Percentiles rank a stretch among this genome's conserved stretches.
These are phyloP conservation scores for Phytophthora tentaculata DNA, from an alignment of 352 stramenopile species.

Conservation along the genomic window DNA sequence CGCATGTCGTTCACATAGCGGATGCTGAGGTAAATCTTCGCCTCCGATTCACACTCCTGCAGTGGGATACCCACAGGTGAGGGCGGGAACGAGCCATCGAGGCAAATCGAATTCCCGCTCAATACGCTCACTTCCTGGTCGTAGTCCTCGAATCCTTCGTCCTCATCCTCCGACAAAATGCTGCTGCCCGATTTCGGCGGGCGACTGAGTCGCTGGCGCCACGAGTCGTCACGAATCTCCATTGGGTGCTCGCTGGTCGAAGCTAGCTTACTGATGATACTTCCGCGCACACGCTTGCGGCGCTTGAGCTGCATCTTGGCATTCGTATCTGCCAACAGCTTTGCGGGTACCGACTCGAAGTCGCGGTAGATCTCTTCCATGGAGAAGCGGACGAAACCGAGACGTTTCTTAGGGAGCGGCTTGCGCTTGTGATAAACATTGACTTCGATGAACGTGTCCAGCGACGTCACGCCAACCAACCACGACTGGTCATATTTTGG, in stretches of 20 bases:
- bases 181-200: constrained; percentile 47
- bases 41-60: constrained; percentile 48
- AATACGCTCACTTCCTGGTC: constrained; percentile 69
- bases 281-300: constrained; percentile 79
- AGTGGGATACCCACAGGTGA: constrained; percentile 57
- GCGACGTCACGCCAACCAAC: constrained; percentile 72
- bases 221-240: constrained; percentile 72
- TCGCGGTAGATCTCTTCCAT: constrained; percentile 89
- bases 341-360: constrained; percentile 75
- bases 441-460: constrained; percentile 83
- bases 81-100: constrained; percentile 61
- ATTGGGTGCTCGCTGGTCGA: constrained; percentile 39
- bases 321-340: constrained; percentile 71
- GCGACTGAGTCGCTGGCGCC: constrained; percentile 63
- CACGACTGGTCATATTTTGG: constrained; percentile 88
- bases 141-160: constrained; percentile 67
- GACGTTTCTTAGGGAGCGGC: constrained; percentile 79
- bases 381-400: constrained; percentile 76
- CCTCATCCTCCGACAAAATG: constrained; percentile 55
- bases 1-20: constrained; percentile 91
- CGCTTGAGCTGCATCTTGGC: constrained; percentile 80
- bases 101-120: constrained; percentile 56
- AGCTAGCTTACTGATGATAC: constrained; percentile 81
- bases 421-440: constrained; percentile 88
- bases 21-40: constrained; percentile 82